Evolutionary conservation across 768 basidiomycete genomes (phyloP).

Genomic region (Candolleomyces aberdarensis): DNA sequence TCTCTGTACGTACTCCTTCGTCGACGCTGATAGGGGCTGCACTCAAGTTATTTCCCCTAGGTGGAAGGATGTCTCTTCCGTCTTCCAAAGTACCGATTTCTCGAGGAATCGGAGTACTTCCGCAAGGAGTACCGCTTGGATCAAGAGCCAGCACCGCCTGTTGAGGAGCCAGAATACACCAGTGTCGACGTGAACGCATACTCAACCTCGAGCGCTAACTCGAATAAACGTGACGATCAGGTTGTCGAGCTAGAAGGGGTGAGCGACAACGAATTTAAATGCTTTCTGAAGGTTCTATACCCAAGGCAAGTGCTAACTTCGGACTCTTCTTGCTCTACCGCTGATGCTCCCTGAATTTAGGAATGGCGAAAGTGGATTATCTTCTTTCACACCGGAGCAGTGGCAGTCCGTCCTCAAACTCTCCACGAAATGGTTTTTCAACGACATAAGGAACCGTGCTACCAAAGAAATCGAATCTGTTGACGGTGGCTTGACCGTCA

Average conservation of each 20-base stretch:
- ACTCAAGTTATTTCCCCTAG: background rate
- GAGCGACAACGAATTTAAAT: background rate
- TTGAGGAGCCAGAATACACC: background rate
- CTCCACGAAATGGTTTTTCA: conserved; percentile 35
- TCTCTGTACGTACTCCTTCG: background rate
- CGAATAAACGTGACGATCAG: too few species aligned
- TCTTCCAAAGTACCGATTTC: background rate
- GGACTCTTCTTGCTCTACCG: background rate
- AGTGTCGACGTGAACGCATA: too few species aligned
- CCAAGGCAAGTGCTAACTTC: background rate
- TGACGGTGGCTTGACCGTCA: conserved; percentile 1
- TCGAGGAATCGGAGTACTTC: background rate
- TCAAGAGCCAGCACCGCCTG: background rate
- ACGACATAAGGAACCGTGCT: conserved; percentile 24
- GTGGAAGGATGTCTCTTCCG: background rate
- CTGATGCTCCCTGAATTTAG: background rate
- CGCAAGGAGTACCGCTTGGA: background rate
- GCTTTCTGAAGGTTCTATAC: background rate
- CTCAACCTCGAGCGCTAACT: too few species aligned
- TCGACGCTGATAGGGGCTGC: background rate
- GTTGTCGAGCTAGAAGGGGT: too few species aligned
- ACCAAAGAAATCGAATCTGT: conserved; percentile 20
- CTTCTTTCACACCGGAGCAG: conserved; percentile 11
- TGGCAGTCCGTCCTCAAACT: conserved; percentile 38
- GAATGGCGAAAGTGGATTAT: background rate